These are phyloP conservation scores for Pichia occidentalis DNA, from an alignment of 805 yeast genomes.

Conservation along the genomic window DNA sequence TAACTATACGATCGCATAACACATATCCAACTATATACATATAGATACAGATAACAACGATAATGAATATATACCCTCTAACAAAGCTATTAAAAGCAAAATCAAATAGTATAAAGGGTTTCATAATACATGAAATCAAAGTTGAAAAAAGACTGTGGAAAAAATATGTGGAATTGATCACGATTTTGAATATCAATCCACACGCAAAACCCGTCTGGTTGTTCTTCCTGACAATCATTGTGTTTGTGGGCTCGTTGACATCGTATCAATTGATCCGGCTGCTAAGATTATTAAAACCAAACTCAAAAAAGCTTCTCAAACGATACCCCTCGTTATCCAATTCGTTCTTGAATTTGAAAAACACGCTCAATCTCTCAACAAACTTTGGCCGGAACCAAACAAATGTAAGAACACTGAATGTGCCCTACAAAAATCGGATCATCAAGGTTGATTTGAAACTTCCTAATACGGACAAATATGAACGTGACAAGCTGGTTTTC, in stretches of 20 bases:
- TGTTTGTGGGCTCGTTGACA: constrained; percentile 20
- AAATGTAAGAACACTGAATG: constrained; percentile 36
- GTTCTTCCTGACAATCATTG: constrained; percentile 25
- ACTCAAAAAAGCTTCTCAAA: constrained; percentile 1
- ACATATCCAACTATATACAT: too few relatives aligned
- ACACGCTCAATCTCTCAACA: not conserved
- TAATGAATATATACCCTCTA: too few relatives aligned
- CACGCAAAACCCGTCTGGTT: constrained; percentile 30
- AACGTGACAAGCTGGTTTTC: constrained; percentile 48
- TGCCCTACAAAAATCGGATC: constrained; percentile 39
- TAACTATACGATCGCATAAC: too few relatives aligned
- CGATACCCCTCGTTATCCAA: constrained; percentile 3
- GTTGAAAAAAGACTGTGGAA: constrained; percentile 13
- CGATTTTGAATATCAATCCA: constrained; percentile 22
- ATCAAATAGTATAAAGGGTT: not conserved
- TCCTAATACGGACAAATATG: constrained; percentile 40
- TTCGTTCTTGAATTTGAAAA: constrained; percentile 3
- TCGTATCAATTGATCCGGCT: constrained; percentile 24
- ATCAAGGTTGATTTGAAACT: constrained; percentile 39
- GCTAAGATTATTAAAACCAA: constrained; percentile 15
- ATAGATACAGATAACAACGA: too few relatives aligned
- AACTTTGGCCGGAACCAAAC: not conserved
- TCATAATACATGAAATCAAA: not conserved
- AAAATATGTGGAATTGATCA: constrained; percentile 15
- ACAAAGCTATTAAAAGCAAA: too few relatives aligned